Evolutionary conservation across 78 protist species (phyloP), one percentile per base, ranked within the genome.

Genomic region (Bodo saltans): DNA sequence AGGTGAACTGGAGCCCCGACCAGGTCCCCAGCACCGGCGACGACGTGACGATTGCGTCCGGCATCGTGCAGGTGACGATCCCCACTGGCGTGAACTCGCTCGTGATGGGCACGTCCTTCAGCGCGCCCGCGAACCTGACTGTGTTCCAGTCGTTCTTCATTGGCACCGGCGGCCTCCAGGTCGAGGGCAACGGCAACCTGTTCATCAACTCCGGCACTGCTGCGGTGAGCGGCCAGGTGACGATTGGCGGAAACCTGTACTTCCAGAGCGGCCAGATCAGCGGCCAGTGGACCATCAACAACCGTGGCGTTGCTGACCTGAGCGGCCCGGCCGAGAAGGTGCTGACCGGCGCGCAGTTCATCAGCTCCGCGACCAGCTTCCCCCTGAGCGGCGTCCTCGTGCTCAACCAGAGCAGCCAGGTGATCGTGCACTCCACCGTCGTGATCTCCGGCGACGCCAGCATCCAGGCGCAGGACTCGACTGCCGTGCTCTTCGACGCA

Each of bases 21-120:
- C 79, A 74, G 60, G 68, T 74, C 34, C 79, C 79, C 47, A 42
- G 79, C 30, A 39, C 79, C n/a, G 34, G 27, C 60, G 79, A 74
- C 34, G 79, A 27, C 28, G 79, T 74, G n/a, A 74, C 79, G 12
- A 74, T 74, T 4, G 79, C 79, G 25, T 11, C 23, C 34, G 79
- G 79, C 35, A 74, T 34, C 52, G 79, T 33, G 42, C 52, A 27
- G 29, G 79, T 74, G 25, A 32, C 34, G n/a, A 42, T 25, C 47
- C 32, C 72, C 32, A 30, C 33, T 30, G 28, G 42, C 79, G 32
- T 74, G 25, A 32, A 32, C 47, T 74, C 79, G 35, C 60, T 74
- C 34, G 21, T 32, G n/a, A 74, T 74, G 70, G 79, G 79, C 35
- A 74, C 17, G 52, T 12, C 4, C 32, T 27, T 74, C 35, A n/a